Conservation (phyloP, 2,329 filamentous ascomycete genomes). For the Scolecobasidium constrictum region DNA sequence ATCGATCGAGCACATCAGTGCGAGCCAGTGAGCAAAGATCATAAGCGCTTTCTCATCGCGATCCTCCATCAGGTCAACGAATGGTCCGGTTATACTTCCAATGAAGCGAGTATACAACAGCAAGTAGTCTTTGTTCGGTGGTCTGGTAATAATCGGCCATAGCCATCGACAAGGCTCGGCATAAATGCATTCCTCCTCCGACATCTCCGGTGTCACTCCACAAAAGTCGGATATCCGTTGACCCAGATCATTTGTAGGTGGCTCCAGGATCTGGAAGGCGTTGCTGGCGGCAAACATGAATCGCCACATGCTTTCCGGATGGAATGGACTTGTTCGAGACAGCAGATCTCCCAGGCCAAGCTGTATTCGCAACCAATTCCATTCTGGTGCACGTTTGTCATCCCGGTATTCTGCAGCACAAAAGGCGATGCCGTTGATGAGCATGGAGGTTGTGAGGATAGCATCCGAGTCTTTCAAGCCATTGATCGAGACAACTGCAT, state of each 20-base stretch:
- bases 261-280: conserved; percentile 1
- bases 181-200: neutral
- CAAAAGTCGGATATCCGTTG: conserved; percentile 9
- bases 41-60: conserved; percentile 10
- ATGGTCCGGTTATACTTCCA: conserved; percentile 5
- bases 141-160: conserved; percentile 2
- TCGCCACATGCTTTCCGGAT: conserved; percentile 11
- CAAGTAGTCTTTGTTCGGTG: conserved; percentile 4
- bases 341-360: conserved; percentile 11
- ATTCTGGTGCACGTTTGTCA: conserved; percentile 1
- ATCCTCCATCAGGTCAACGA: conserved; percentile 10
- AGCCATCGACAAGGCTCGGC: conserved; percentile 6
- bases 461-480: conserved; percentile 10
- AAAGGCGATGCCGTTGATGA: conserved; percentile 12
- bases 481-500: conserved; percentile 9
- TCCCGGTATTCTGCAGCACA: conserved; percentile 9
- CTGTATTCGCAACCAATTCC: conserved; percentile 11
- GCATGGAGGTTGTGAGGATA: conserved; percentile 12
- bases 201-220: conserved; percentile 5
- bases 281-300: conserved; percentile 8
- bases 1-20: conserved; percentile 10
- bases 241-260: conserved; percentile 9
- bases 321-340: conserved; percentile 9
- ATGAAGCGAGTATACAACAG: conserved; percentile 8
- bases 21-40: conserved; percentile 12